Evolutionary conservation across 2,329 filamentous ascomycete species (phyloP), one percentile per base, ranked within the genome.

Genomic region (Blastomyces emzantsi): DNA sequence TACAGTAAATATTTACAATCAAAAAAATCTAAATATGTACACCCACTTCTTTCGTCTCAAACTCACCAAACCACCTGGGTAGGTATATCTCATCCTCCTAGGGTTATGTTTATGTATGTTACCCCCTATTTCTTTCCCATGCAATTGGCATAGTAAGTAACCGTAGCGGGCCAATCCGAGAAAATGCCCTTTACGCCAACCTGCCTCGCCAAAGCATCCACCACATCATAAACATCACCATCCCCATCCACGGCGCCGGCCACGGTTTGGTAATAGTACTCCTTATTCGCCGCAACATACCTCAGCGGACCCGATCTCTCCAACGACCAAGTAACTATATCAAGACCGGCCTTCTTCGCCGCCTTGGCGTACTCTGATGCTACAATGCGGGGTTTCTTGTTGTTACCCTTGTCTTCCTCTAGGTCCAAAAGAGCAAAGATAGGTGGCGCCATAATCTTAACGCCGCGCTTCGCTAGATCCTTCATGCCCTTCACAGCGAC

Each of bases 101-200:
- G 33, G 33, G 33, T 11, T 36, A 36, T 30, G 28, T 30, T 33
- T 36, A 36, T 36, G 33, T 11, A 43, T 43, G 17, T 43, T 15
- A 19, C 28, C 15, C 28, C 64, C 61, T 69, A 67, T 36, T 36
- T 36, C 64, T 74, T 55, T 0, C 77, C 82, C 67, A 89, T 85
- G 75, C 87, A 90, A 69, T 88, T 90, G 67, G 87, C 87, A 73
- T 88, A 90, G 67, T 87, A 90, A 0, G 86, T 88, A 8, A 85
- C 82, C 0, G 87, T 88, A 13, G 85, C 83, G 19, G 83, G 82
- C 88, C 87, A 90, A 72, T 90, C 88, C 3, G 83, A 82, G 69
- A 90, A 90, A 66, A 90, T 80, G 4, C 80, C 85, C 39, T 77
- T 73, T 17, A 88, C 83, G 0, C 83, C 82, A 11, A 90, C 82